These are phyloP conservation scores for Colletotrichum chrysophilum DNA, from an alignment of 2,329 filamentous ascomycete species.

Conservation along the genomic window DNA sequence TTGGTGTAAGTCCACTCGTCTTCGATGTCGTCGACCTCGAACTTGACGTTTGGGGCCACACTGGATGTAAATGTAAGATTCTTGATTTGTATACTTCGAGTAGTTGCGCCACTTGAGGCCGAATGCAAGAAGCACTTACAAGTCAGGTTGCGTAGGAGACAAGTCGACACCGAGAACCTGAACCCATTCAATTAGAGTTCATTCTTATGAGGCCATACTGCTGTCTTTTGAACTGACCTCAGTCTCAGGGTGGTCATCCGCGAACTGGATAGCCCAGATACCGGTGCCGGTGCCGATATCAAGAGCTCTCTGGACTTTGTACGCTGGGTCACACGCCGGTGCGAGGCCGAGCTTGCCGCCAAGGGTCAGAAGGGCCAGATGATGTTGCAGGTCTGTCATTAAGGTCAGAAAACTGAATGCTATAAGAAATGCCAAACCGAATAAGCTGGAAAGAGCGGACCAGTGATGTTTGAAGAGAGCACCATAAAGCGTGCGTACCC, in stretches of 20 bases:
- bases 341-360: constrained; percentile 31
- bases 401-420: background rate
- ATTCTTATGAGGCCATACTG: constrained; percentile 32
- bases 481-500: background rate
- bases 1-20: constrained; percentile 53
- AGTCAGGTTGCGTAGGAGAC: background rate
- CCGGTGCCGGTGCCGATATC: constrained; percentile 32
- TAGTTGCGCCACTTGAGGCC: background rate
- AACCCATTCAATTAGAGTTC: background rate
- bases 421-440: accelerated
- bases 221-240: constrained; percentile 22
- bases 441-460: background rate
- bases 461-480: background rate
- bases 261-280: constrained; percentile 42
- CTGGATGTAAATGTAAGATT: constrained; percentile 14
- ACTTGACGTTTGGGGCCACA: constrained; percentile 58
- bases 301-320: constrained; percentile 25
- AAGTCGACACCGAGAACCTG: background rate
- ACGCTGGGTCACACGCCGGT: constrained; percentile 15
- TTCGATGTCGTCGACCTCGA: constrained; percentile 60
- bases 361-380: constrained; percentile 35
- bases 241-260: constrained; percentile 33
- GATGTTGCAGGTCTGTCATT: constrained; percentile 37
- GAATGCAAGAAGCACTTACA: background rate
- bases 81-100: background rate